These are phyloP conservation scores for Thalassiosira profunda DNA, from an alignment of 108 stramenopile species.

Conservation along the genomic window DNA sequence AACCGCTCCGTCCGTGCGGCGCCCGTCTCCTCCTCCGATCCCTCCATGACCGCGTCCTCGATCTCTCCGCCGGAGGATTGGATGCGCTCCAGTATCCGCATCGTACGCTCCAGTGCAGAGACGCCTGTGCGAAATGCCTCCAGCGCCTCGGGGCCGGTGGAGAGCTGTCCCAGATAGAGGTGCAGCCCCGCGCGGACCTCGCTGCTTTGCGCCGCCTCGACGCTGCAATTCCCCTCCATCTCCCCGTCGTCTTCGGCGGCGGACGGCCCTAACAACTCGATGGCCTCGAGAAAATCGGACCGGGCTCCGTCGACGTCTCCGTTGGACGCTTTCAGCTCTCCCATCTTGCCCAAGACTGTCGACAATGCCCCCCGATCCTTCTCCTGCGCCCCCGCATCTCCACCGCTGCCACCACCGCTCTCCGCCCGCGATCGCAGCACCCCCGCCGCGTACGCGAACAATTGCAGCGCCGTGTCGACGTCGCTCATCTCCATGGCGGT, in stretches of 20 bases:
- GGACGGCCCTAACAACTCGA: constrained; percentile 47
- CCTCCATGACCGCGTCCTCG: constrained; percentile 15
- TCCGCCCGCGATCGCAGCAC: constrained; percentile 33
- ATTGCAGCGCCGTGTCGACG: constrained; percentile 31
- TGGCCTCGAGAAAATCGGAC: constrained; percentile 64
- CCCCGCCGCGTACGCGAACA: constrained; percentile 37
- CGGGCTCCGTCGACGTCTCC: constrained; percentile 74
- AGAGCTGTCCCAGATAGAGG: constrained; percentile 84
- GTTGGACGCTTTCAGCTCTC: constrained; percentile 67
- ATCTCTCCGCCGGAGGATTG: constrained; percentile 9
- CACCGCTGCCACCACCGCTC: neutral
- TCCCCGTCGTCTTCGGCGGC: neutral
- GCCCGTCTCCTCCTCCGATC: constrained; percentile 22
- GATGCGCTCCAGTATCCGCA: constrained; percentile 22
- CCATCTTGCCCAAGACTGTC: constrained; percentile 75
- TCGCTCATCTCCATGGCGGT: constrained; percentile 48
- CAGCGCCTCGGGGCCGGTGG: constrained; percentile 72
- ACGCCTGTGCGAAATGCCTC: constrained; percentile 62
- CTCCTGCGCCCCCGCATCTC: neutral
- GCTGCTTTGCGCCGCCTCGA: constrained; percentile 34
- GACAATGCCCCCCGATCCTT: constrained; percentile 38
- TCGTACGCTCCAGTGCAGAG: constrained; percentile 51
- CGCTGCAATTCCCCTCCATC: too few relatives aligned
- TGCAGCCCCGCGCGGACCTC: constrained; percentile 60
- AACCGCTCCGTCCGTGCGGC: constrained; percentile 11